Percentiles rank a stretch among this genome's conserved stretches.
phyloP scores from a whole-genome alignment of 257 asterid species.

The Voacanga thouarsii region DNA sequence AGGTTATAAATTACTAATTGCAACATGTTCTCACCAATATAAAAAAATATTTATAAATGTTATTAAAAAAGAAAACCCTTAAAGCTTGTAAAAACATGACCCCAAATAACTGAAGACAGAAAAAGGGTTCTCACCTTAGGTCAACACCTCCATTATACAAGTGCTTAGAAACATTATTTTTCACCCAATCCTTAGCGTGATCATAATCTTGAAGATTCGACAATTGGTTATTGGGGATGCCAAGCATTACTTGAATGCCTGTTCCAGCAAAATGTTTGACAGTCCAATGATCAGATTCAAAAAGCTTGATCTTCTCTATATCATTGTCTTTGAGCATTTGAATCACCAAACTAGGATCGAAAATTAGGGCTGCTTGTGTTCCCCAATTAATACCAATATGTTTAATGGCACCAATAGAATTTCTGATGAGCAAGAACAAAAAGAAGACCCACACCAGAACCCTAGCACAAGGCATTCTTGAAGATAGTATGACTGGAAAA shows the following conservation, averaged over 20 bases:
- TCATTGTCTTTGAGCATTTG: conserved; percentile 66
- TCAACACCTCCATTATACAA: conserved; percentile 54
- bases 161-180: conserved; percentile 52
- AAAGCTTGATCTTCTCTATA: conserved; percentile 50
- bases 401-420: conserved; percentile 8
- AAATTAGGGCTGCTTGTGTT: conserved; percentile 54
- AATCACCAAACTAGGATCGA: conserved; percentile 36
- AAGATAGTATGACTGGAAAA: background rate
- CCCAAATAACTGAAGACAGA: background rate
- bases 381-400: conserved; percentile 83
- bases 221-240: conserved; percentile 67
- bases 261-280: conserved; percentile 53
- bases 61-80: too few species aligned
- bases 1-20: too few species aligned
- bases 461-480: conserved; percentile 10
- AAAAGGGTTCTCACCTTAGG: conserved; percentile 44
- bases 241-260: conserved; percentile 80
- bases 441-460: conserved; percentile 8
- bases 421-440: background rate
- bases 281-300: conserved; percentile 61
- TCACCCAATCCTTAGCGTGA: conserved; percentile 61
- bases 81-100: too few species aligned
- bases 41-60: too few species aligned
- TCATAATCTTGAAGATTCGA: conserved; percentile 27
- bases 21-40: too few species aligned